phyloP scores from a whole-genome alignment of 2,329 filamentous ascomycete species.

The Periconia sp. region DNA sequence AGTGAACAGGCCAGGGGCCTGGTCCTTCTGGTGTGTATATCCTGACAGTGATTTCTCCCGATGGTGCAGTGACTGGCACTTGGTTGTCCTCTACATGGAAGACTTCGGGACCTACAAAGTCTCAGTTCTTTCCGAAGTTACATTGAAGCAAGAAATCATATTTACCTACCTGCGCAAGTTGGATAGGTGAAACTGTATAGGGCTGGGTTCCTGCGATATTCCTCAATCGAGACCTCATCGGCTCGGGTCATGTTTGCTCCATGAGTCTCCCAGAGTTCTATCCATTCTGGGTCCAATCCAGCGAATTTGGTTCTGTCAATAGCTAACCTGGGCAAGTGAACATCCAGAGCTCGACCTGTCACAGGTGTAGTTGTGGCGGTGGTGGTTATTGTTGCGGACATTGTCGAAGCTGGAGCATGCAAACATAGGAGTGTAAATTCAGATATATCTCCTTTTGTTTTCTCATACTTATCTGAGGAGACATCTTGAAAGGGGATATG shows the following conservation, averaged over 20 bases:
- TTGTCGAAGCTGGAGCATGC: too few species aligned
- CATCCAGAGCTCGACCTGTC: neutral
- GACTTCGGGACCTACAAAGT: conserved; percentile 9
- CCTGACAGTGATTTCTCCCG: too few species aligned
- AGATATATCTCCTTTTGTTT: too few species aligned
- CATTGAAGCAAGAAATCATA: too few species aligned
- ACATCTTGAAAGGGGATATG: too few species aligned
- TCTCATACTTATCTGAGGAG: too few species aligned
- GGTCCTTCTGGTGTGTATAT: too few species aligned
- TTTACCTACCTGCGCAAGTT: conserved; percentile 11
- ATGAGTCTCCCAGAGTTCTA: conserved; percentile 12
- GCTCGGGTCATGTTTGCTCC: conserved; percentile 14
- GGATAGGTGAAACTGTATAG: conserved; percentile 16
- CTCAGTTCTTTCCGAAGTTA: neutral
- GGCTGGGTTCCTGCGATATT: conserved; percentile 12
- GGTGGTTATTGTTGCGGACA: too few species aligned
- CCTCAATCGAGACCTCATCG: conserved; percentile 14
- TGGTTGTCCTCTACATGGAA: conserved; percentile 9
- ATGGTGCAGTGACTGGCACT: conserved; percentile 4
- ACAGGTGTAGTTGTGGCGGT: too few species aligned
- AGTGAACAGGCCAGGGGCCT: too few species aligned
- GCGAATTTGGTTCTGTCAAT: conserved; percentile 3
- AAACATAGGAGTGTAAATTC: too few species aligned
- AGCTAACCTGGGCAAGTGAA: neutral
- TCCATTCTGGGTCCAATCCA: conserved; percentile 15